Base-by-base conservation (phyloP, 192 early-diverging fungal genomes). In the Funneliformis mosseae region DNA sequence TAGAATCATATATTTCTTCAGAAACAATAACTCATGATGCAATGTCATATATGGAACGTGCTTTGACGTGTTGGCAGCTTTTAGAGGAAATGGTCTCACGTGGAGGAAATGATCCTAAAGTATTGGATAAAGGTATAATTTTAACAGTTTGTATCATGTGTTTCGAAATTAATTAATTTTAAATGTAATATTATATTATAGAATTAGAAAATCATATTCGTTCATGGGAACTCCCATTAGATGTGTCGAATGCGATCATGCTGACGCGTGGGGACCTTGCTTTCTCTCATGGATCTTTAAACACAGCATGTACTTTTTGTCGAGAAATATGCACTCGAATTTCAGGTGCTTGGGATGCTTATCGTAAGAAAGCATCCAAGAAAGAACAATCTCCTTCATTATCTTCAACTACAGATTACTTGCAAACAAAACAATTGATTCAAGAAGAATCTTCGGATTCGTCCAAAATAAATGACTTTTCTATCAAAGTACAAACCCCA, bases 141-240 rank as follows among this genome's bases (percentile, higher is more conserved):
- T 16, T 66, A 2, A 16, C 33, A 14, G 14, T 2, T 66, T 66
- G 27, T 14, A 66, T 11, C 1, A 66, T 66, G 0, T 33, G 6
- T 11, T 66, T 66, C 0, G 33, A 66, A 8, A 5, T 38, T 25
- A 12, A 2, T 64, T 23, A 73, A 42, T 73, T 46, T 73, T 8
- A 46, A 21, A 48, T 18, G 12, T 41, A 25, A 43, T 61, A 28
- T 63, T 76, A 42, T 76, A 61, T 12, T 12, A 27, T 11, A 77
- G 76, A 77, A 11, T 38, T 77, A 14, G 38, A 43, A 12, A 18
- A 25, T 42, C 61, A 42, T 23, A 62, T 77, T 9, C 14, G 45
- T 43, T 28, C 39, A 25, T 77, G 76, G 76, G 42, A 77, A 41
- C 61, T 77, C 43, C 55, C 76, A 64, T 43, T 64, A 28, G 76